Percentiles rank a stretch among this genome's conserved stretches.
These are phyloP conservation scores for Fusarium annulatum DNA, from an alignment of 2,329 filamentous ascomycete species.

Conservation along the genomic window DNA sequence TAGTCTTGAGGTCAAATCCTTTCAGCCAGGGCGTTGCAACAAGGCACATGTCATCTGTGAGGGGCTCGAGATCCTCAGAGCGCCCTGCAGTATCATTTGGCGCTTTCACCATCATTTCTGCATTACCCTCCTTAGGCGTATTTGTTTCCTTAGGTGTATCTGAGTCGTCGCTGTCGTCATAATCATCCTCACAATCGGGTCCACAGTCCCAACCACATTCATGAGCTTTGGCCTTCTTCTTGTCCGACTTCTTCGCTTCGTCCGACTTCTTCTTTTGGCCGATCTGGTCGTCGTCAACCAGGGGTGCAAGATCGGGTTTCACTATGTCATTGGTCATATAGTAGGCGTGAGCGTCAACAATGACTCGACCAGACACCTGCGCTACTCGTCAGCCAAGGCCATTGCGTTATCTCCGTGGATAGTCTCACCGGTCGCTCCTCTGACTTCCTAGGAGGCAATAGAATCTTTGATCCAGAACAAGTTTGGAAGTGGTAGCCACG, in stretches of 20 bases:
- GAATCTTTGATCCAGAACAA: conserved; percentile 46
- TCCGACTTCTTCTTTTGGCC: neutral
- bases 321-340: conserved; percentile 47
- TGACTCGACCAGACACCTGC: conserved; percentile 46
- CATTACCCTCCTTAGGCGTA: neutral
- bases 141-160: neutral
- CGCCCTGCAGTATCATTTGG: conserved; percentile 5
- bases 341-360: conserved; percentile 52
- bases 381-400: neutral
- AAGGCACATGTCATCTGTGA: conserved; percentile 51
- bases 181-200: rapidly evolving
- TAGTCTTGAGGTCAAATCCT: conserved; percentile 52
- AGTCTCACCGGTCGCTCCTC: conserved; percentile 42
- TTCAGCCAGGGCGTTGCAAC: conserved; percentile 52
- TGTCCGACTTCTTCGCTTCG: neutral
- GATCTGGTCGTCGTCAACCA: neutral
- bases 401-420: rapidly evolving
- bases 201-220: neutral
- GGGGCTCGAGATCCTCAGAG: conserved; percentile 39
- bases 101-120: conserved; percentile 1
- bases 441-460: conserved; percentile 38
- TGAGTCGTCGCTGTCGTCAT: neutral
- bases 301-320: conserved; percentile 42
- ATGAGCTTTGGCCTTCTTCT: neutral
- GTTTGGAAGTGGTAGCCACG: conserved; percentile 49